phyloP scores from a whole-genome alignment of 495 filamentous ascomycete species.

The Penicillium daleae region DNA sequence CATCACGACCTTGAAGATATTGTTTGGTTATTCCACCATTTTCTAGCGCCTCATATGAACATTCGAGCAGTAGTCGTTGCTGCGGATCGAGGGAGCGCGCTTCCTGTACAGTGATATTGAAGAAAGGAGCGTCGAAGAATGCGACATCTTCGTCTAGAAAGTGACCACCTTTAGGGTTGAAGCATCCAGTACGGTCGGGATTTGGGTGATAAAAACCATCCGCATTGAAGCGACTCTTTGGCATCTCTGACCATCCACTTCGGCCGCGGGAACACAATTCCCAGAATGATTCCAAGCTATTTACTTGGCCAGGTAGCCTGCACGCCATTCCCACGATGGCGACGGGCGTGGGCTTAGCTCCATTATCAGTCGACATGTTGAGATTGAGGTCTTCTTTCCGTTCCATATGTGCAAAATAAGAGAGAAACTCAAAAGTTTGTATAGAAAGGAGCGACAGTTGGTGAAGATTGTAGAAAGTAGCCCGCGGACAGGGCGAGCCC shows the following conservation, averaged over 20 bases:
- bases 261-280: conserved; percentile 44
- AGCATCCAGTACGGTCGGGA: conserved; percentile 31
- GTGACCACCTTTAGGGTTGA: conserved; percentile 32
- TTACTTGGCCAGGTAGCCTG: conserved; percentile 52
- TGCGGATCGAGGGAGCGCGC: conserved; percentile 53
- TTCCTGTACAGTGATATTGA: conserved; percentile 47
- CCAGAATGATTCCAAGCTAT: conserved; percentile 61
- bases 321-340: conserved; percentile 56
- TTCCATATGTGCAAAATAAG: conserved; percentile 4
- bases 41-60: conserved; percentile 51
- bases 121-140: conserved; percentile 62
- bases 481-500: not conserved
- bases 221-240: conserved; percentile 46
- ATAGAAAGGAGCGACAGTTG: not conserved
- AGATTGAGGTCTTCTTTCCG: not conserved
- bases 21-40: conserved; percentile 50
- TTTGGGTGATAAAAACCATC: conserved; percentile 49
- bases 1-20: conserved; percentile 46
- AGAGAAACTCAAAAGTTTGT: not conserved
- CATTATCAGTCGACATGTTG: conserved; percentile 4
- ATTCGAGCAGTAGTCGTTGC: conserved; percentile 50
- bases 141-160: conserved; percentile 55
- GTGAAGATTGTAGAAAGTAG: not conserved
- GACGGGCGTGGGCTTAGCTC: conserved; percentile 29
- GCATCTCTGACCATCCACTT: conserved; percentile 34